Evolutionary conservation across 371 early-diverging fungal species (phyloP), one percentile per base, ranked within the genome.

Genomic region (Vairimorpha ceranae): DNA sequence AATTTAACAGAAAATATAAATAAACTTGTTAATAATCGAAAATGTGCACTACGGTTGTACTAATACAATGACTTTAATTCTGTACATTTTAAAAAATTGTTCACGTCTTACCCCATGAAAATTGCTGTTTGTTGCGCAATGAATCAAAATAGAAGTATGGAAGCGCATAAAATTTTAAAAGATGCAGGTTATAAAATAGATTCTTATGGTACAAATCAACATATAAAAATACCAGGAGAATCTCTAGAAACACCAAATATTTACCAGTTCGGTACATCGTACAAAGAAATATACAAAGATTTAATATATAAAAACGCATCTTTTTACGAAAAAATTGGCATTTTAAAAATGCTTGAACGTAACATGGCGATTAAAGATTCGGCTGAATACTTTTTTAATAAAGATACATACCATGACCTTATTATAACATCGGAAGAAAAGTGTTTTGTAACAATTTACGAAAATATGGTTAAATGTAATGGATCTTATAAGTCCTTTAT

Each of bases 81-180:
- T n/a, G n/a, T n/a, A n/a, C n/a, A n/a, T n/a, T n/a, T n/a, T n/a
- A n/a, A n/a, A n/a, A n/a, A n/a, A n/a, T 41, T 41, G 7, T 41
- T 41, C 7, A 41, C 52, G 10, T 19, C 52, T 23, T 52, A n/a
- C 63, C 25, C 43, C 82, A 87, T 76, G 72, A 71, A 65, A 66
- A 90, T 89, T 75, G 92, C 92, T 6, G 92, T 94, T 17, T 89
- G 93, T 65, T 95, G 95, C 81, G 92, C 93, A 25, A 92, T 91
- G 81, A 95, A 95, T 82, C 91, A 91, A 84, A 95, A 95, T 80
- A 86, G 95, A 56, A 90, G 90, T 74, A 95, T 95, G 95, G 93
- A 94, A 78, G 93, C 90, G 0, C 94, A 93, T 70, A 85, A 88
- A 82, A 90, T 90, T 30, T 83, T 93, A 23, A 17, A 29, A 38